These are phyloP conservation scores for Saccharomycopsis sp. DNA, from an alignment of 805 yeast species.

Conservation along the genomic window DNA sequence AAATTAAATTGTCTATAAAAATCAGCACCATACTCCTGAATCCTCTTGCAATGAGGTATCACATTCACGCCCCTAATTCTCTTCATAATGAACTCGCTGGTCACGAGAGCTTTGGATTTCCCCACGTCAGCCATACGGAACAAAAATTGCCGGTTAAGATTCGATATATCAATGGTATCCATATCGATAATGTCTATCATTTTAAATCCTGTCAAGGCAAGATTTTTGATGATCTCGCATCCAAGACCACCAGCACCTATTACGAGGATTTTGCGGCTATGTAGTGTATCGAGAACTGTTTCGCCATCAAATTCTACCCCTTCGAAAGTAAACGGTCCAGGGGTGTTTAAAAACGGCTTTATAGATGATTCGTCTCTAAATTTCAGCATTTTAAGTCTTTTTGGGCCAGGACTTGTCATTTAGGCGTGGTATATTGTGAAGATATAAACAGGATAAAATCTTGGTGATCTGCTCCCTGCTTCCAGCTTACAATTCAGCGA, in stretches of 20 bases:
- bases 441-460: too few relatives aligned
- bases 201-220: conserved; percentile 63
- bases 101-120: conserved; percentile 56
- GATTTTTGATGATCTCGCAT: conserved; percentile 69
- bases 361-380: conserved; percentile 5
- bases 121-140: conserved; percentile 61
- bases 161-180: conserved; percentile 77
- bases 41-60: conserved; percentile 54
- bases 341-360: not conserved
- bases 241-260: conserved; percentile 85
- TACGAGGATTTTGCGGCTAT: conserved; percentile 32
- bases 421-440: too few relatives aligned
- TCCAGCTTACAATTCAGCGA: too few relatives aligned
- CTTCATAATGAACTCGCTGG: conserved; percentile 47
- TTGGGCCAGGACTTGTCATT: not conserved
- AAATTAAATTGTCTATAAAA: conserved; percentile 66
- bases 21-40: conserved; percentile 54
- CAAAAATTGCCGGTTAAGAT: conserved; percentile 69
- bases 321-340: conserved; percentile 17
- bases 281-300: not conserved
- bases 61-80: conserved; percentile 42
- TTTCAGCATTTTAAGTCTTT: conserved; percentile 14
- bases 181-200: conserved; percentile 67
- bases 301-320: conserved; percentile 9
- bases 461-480: too few relatives aligned